Evolutionary conservation across 2,329 filamentous ascomycete genomes (phyloP), one percentile per base, ranked within the genome.

Genomic region (Colletotrichum camelliae): DNA sequence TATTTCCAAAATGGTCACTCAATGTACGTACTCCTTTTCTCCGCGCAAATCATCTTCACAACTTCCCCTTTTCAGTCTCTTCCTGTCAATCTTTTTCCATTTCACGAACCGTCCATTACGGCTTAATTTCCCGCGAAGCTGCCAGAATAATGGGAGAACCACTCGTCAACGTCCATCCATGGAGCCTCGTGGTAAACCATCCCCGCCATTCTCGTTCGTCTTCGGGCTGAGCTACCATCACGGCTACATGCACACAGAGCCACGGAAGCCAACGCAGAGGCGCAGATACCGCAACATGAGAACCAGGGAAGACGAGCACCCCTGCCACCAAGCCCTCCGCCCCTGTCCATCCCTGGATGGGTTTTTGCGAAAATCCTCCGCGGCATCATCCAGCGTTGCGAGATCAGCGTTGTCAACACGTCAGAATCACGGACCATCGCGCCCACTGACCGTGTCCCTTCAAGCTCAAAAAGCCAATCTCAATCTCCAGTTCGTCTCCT

Each of bases 401-500:
- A 75, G 73, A 75, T 73, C 73, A 75, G 57, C 73, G 58, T 60
- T 75, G 70, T 65, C 74, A 75, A 73, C 64, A 75, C 70, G 64
- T 75, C 69, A 75, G 73, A 64, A 67, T 43, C 61, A 75, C 73
- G 39, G 62, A 24, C 62, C 73, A 75, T 24, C 27, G 57, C 58
- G 67, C 57, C 67, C 29, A 70, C 37, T 31, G 64, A 29, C 70
- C 70, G 74, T 73, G 58, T 64, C 35, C 60, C 64, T 65, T 69
- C 70, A 73, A 75, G 73, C 73, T 75, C 70, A 75, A 52, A 37
- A 68, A 75, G 64, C 58, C 64, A 75, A 73, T 75, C 74, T 75
- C 48, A 75, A 66, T 68, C 74, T 73, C 65, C 57, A 73, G 65
- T 31, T 48, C 64, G 37, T 68, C 43, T 55, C 29, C 21, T 37